A percentile compares a stretch with the other conserved stretches of the same genome.
Evolutionary conservation across 2,329 filamentous ascomycete species (phyloP).

Genomic region (Torrubiella hemipterigena): DNA sequence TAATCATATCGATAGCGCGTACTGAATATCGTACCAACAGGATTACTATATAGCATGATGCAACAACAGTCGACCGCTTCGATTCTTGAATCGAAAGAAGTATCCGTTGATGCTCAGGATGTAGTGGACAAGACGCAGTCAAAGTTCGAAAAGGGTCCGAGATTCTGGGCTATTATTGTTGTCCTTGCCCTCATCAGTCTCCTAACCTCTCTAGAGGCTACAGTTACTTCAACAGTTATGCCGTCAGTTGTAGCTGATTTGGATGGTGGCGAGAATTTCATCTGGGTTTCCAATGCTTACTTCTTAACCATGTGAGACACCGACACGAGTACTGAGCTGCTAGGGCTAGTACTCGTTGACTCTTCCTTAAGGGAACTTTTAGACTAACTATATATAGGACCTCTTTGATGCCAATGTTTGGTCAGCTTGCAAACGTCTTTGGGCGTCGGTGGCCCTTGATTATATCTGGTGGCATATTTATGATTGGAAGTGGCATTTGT

Average conservation of each 20-base stretch:
- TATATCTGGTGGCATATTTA: conserved; percentile 11
- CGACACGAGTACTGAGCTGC: background rate
- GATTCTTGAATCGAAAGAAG: too few species aligned
- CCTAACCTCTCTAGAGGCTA: conserved; percentile 14
- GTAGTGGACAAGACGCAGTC: too few species aligned
- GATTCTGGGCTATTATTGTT: conserved; percentile 9
- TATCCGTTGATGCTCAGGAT: too few species aligned
- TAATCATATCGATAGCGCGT: too few species aligned
- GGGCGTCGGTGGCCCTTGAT: conserved; percentile 14
- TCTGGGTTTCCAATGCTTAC: conserved; percentile 15
- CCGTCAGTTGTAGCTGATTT: conserved; percentile 12
- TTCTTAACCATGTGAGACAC: conserved; percentile 11
- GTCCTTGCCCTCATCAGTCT: conserved; percentile 9
- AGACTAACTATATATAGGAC: conserved; percentile 10
- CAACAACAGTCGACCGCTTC: background rate
- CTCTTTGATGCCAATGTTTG: conserved; percentile 11
- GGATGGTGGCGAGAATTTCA: conserved; percentile 9
- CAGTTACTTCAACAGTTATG: conserved; percentile 14
- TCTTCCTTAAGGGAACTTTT: background rate
- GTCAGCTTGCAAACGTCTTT: conserved; percentile 13
- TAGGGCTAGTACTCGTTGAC: background rate
- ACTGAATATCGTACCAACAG: background rate
- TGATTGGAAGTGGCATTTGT: conserved; percentile 12
- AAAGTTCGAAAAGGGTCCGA: conserved; percentile 1
- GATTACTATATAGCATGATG: background rate